Evolutionary conservation across 306 rosid species (phyloP).

Genomic region (Trifolium subterraneum): DNA sequence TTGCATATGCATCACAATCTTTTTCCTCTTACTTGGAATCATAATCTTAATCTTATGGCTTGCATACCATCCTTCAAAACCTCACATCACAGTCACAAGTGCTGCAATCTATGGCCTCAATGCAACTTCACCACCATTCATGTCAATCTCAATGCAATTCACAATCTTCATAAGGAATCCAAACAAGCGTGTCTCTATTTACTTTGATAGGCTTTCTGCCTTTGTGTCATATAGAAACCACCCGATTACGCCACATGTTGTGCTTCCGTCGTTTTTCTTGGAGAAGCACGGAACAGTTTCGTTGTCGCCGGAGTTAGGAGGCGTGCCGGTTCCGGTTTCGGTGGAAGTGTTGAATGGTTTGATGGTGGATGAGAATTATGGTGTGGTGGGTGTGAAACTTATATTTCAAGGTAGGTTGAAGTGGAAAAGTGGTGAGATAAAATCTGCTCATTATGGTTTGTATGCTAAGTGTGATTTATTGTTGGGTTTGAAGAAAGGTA

Average conservation of each 20-base stretch:
- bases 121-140: slow-evolving; percentile 52
- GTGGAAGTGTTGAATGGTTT: slow-evolving; percentile 55
- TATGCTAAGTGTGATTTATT: slow-evolving; percentile 70
- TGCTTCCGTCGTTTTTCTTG: slow-evolving; percentile 63
- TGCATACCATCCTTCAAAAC: slow-evolving; percentile 76
- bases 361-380: slow-evolving; percentile 58
- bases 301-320: slow-evolving; percentile 73
- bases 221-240: slow-evolving; percentile 64
- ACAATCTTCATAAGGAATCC: slow-evolving; percentile 75
- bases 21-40: slow-evolving; percentile 65
- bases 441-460: slow-evolving; percentile 59
- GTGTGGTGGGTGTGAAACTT: slow-evolving; percentile 67
- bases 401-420: slow-evolving; percentile 69
- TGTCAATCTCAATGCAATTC: slow-evolving; percentile 74
- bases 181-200: slow-evolving; percentile 67
- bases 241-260: slow-evolving; percentile 67
- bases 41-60: slow-evolving; percentile 70
- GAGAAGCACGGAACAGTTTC: slow-evolving; percentile 55
- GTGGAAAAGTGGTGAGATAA: slow-evolving; percentile 73
- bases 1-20: slow-evolving; percentile 61
- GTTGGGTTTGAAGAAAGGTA: slow-evolving; percentile 74
- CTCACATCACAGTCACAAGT: slow-evolving; percentile 61
- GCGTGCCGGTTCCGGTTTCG: slow-evolving; percentile 66
- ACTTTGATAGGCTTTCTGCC: slow-evolving; percentile 66
- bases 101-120: slow-evolving; percentile 75